A percentile compares a stretch with the other conserved stretches of the same genome.
Evolutionary conservation across 805 yeast genomes (phyloP).

Genomic region (Ogataea philodendri): DNA sequence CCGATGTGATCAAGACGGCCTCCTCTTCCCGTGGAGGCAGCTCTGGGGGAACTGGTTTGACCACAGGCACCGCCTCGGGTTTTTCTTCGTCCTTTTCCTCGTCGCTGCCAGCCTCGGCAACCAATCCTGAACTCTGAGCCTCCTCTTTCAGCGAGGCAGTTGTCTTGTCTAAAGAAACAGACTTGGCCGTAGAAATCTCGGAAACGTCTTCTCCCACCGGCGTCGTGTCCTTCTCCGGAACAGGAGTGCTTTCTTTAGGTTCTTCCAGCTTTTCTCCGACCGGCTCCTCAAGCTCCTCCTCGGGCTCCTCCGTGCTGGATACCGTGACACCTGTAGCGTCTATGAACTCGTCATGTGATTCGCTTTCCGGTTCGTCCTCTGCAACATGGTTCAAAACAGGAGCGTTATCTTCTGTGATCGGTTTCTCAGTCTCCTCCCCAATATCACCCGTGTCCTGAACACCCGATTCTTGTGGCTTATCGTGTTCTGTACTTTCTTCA

Average conservation of each 20-base stretch:
- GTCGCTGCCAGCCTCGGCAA: constrained; percentile 1
- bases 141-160: not conserved
- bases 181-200: constrained; percentile 4
- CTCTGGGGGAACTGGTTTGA: constrained; percentile 1
- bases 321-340: constrained; percentile 6
- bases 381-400: not conserved
- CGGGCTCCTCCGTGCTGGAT: constrained; percentile 1
- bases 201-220: constrained; percentile 3
- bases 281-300: not conserved
- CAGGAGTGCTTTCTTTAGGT: not conserved
- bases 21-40: constrained; percentile 8
- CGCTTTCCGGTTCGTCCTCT: not conserved
- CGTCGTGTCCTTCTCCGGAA: not conserved
- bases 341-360: constrained; percentile 3
- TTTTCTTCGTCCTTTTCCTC: too few species aligned
- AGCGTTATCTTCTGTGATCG: not conserved
- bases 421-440: not conserved
- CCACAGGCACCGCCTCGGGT: not conserved
- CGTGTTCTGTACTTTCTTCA: constrained; percentile 2
- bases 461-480: constrained; percentile 1
- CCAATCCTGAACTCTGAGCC: constrained; percentile 1
- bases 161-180: constrained; percentile 3
- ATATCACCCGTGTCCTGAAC: not conserved
- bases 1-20: constrained; percentile 15
- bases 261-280: not conserved